Evolutionary conservation across 2,329 filamentous ascomycete genomes (phyloP), one percentile per base, ranked within the genome.

Genomic region (Emericellopsis cladophorae): DNA sequence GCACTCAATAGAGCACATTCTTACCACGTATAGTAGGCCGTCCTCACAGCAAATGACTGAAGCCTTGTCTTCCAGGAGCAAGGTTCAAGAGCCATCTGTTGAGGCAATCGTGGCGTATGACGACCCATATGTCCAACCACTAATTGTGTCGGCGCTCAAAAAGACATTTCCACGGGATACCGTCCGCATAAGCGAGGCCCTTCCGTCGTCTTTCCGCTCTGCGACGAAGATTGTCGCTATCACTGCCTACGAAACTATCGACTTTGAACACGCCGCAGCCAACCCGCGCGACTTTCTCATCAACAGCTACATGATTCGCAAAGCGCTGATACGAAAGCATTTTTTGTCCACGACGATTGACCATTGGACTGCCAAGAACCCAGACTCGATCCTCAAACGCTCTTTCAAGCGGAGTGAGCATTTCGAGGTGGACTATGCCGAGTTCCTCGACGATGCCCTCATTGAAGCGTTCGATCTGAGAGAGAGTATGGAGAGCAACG

Each of bases 241-340:
- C 55, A 75, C 78, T 3, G 76, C 84, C 29, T 98, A 98, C 62
- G 92, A 98, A 60, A 69, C 75, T 34, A 75, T 96, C 44, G 84
- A 94, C 55, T 96, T 95, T 58, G 79, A 84, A 41, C 77, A 82
- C 51, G 73, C 84, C 15, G 68, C 83, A 43, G 58, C 67, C 2
- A 68, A 86, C 49, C 62, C 82, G 0, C 56, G 61, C 0, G 77
- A 75, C 0, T 76, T 73, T 10, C 67, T 95, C 2, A 71, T 85
- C 50, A 96, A 95, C 61, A 85, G 86, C 54, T 96, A 95, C 61
- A 75, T 95, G 55, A 93, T 96, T 57, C 84, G 92, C 53, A 96
- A 96, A 67, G 92, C 92, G 0, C 70, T 98, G 16, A 96, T 96
- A 51, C 78, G 92, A 44, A 98, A 98, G 61, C 92, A 98, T 59